Percentiles rank a stretch among this genome's conserved stretches.
Evolutionary conservation across 2,329 filamentous ascomycete genomes (phyloP).

Genomic region (Pestalotiopsis sp.): DNA sequence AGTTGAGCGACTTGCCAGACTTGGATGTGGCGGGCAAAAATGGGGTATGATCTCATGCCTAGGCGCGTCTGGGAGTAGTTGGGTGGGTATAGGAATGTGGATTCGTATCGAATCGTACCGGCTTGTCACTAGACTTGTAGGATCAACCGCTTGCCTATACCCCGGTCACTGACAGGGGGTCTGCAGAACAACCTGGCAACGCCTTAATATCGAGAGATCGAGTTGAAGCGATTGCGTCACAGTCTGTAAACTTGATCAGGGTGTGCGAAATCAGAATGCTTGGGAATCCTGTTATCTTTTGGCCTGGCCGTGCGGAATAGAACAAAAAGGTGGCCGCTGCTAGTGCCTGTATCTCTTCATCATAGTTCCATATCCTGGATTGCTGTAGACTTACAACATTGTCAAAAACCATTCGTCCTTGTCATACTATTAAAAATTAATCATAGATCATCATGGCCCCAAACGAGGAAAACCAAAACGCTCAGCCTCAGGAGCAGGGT

Average conservation of each 20-base stretch:
- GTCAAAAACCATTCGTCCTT: not conserved
- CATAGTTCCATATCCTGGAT: not conserved
- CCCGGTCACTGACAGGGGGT: not conserved
- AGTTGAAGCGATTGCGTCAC: slow-evolving; percentile 8
- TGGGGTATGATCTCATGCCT: slow-evolving; percentile 10
- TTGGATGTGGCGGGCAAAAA: not conserved
- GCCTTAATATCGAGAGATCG: not conserved
- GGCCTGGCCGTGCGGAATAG: slow-evolving; percentile 1
- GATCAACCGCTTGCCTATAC: not conserved
- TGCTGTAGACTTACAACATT: not conserved
- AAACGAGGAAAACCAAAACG: slow-evolving; percentile 2
- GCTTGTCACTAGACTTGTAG: not conserved
- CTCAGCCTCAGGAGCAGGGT: not conserved
- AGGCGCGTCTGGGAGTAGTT: not conserved
- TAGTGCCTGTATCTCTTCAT: not conserved
- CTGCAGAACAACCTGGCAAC: not conserved
- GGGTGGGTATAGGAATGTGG: not conserved
- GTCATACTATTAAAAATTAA: not conserved
- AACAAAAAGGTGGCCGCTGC: not conserved
- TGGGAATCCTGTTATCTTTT: not conserved
- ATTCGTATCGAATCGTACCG: not conserved
- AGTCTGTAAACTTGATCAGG: not conserved
- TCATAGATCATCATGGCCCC: not conserved
- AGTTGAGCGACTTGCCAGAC: not conserved
- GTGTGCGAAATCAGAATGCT: not conserved